Percentiles rank a stretch among this genome's conserved stretches.
Conservation (phyloP, 2,329 filamentous ascomycete species). For the Diaporthe sp. region DNA sequence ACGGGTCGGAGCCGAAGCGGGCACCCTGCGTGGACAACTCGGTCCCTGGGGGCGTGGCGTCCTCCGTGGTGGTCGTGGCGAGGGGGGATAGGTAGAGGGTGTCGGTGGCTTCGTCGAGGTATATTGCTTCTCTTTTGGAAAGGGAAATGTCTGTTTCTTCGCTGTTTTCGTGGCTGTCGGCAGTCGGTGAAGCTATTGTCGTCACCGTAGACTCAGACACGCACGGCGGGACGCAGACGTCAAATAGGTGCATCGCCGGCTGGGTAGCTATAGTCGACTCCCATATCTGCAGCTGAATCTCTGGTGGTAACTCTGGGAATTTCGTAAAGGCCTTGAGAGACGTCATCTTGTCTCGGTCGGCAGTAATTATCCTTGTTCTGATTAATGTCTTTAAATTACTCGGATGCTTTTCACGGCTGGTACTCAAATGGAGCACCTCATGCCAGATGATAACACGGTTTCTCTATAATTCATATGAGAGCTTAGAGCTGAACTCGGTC, state of each 20-base stretch:
- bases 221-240: slow-evolving; percentile 41
- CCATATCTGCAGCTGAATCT: slow-evolving; percentile 46
- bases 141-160: background rate
- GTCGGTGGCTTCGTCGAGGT: slow-evolving; percentile 29
- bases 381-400: background rate
- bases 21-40: background rate
- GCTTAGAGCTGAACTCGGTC: too few species aligned
- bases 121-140: background rate
- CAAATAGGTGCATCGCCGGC: slow-evolving; percentile 46
- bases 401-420: background rate
- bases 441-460: too few species aligned
- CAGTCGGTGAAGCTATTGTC: background rate
- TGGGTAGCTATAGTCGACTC: slow-evolving; percentile 39
- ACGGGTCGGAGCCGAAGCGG: slow-evolving; percentile 33
- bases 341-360: background rate
- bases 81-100: slow-evolving; percentile 33
- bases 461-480: too few species aligned
- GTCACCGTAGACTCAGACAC: background rate
- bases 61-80: background rate
- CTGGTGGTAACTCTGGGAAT: slow-evolving; percentile 44
- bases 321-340: slow-evolving; percentile 37
- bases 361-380: background rate
- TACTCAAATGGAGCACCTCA: background rate
- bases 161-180: too few species aligned
- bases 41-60: background rate